Evolutionary conservation across 208 protist genomes (phyloP).

Genomic region (Porcisia deanei): DNA sequence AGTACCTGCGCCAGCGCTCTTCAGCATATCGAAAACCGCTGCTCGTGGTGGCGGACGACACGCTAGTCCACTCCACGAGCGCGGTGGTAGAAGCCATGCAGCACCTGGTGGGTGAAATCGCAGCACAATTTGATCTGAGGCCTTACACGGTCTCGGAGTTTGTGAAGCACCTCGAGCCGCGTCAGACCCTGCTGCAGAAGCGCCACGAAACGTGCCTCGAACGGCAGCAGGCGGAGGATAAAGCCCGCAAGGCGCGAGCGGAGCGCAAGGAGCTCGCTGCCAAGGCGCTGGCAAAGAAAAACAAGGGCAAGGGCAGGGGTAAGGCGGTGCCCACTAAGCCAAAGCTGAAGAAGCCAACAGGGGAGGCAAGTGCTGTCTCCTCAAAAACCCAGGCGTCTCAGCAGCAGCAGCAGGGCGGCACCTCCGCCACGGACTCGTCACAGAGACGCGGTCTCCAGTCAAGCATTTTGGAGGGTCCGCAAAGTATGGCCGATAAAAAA

Average conservation of each 20-base stretch:
- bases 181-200: constrained; percentile 24
- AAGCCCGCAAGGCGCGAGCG: constrained; percentile 50
- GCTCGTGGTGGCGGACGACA: constrained; percentile 57
- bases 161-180: constrained; percentile 19
- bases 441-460: constrained; percentile 15
- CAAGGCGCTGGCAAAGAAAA: constrained; percentile 45
- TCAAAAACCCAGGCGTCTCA: constrained; percentile 1
- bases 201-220: constrained; percentile 28
- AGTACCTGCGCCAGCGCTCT: constrained; percentile 47
- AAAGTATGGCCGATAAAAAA: constrained; percentile 36
- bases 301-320: constrained; percentile 41
- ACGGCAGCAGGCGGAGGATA: constrained; percentile 44
- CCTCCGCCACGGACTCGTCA: background rate
- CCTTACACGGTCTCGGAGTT: constrained; percentile 10
- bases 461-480: constrained; percentile 17
- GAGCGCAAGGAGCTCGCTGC: constrained; percentile 65
- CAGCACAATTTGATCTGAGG: constrained; percentile 12
- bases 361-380: background rate
- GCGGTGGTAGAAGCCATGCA: constrained; percentile 14
- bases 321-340: constrained; percentile 39
- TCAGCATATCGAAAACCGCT: constrained; percentile 39
- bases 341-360: constrained; percentile 28
- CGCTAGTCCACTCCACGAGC: constrained; percentile 12
- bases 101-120: constrained; percentile 3
- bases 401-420: constrained; percentile 18